A percentile compares a stretch with the other conserved stretches of the same genome.
phyloP scores from a whole-genome alignment of 2,329 filamentous ascomycete species.

The Chaetothyriales sp. region DNA sequence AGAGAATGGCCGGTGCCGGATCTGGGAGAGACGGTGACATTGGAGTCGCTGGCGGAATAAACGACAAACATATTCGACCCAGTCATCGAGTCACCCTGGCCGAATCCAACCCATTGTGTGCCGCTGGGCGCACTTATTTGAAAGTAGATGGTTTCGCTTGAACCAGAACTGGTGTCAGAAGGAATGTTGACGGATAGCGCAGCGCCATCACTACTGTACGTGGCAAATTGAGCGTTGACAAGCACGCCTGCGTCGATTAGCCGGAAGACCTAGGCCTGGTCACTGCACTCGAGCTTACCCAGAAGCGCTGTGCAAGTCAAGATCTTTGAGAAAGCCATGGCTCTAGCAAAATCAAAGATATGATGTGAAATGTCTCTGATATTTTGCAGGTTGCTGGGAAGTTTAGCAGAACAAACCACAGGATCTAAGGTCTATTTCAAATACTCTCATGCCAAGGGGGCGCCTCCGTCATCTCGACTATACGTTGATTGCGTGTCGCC shows the following conservation, averaged over 20 bases:
- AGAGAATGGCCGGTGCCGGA: constrained; percentile 30
- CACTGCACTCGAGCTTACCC: not conserved
- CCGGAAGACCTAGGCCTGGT: constrained; percentile 20
- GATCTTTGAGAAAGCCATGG: constrained; percentile 1
- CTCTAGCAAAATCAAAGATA: not conserved
- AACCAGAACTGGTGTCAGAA: constrained; percentile 35
- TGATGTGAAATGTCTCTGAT: too few species aligned
- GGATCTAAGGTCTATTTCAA: not conserved
- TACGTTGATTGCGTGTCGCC: not conserved
- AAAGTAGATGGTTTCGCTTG: constrained; percentile 44
- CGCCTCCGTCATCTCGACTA: not conserved
- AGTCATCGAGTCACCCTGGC: constrained; percentile 41
- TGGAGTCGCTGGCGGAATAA: constrained; percentile 41
- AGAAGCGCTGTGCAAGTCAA: not conserved
- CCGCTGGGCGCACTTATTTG: constrained; percentile 41
- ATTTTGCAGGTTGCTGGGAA: not conserved
- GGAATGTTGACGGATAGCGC: constrained; percentile 39
- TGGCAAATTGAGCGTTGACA: constrained; percentile 14
- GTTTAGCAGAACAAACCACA: not conserved
- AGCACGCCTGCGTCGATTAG: constrained; percentile 15
- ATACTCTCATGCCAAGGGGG: not conserved
- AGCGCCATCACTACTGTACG: constrained; percentile 4
- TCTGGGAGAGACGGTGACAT: constrained; percentile 45
- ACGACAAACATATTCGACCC: constrained; percentile 47
- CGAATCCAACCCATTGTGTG: constrained; percentile 43